phyloP scores from a whole-genome alignment of 2,329 filamentous ascomycete species.

The Dactylonectria macrodidyma region DNA sequence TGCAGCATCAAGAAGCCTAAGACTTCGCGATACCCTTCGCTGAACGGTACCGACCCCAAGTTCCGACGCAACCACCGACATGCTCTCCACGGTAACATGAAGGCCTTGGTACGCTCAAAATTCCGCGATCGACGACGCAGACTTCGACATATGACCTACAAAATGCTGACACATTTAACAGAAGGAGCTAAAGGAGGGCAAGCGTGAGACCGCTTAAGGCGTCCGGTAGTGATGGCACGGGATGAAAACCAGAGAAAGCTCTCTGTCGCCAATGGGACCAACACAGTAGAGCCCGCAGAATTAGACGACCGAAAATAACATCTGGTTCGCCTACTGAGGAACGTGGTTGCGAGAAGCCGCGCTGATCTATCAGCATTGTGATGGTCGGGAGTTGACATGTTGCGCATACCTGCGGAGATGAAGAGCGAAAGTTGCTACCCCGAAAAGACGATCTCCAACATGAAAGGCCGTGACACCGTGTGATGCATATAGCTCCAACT shows the following conservation, averaged over 20 bases:
- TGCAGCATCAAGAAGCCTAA: slow-evolving; percentile 99
- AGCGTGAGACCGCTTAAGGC: slow-evolving; percentile 86
- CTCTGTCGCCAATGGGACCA: slow-evolving; percentile 39
- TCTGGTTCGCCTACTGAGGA: slow-evolving; percentile 40
- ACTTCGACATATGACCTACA: slow-evolving; percentile 9
- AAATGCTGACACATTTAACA: slow-evolving; percentile 62
- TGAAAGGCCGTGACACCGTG: not conserved
- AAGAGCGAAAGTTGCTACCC: slow-evolving; percentile 26
- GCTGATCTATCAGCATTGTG: slow-evolving; percentile 35
- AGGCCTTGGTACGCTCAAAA: slow-evolving; percentile 84
- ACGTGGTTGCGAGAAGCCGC: slow-evolving; percentile 34
- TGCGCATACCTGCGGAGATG: slow-evolving; percentile 33
- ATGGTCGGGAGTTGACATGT: slow-evolving; percentile 41
- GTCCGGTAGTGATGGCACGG: slow-evolving; percentile 34
- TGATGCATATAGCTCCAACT: not conserved
- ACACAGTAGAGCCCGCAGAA: slow-evolving; percentile 44
- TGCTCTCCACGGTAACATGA: slow-evolving; percentile 98
- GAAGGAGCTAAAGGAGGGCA: slow-evolving; percentile 99
- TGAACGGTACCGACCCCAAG: slow-evolving; percentile 99
- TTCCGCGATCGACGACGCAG: slow-evolving; percentile 21
- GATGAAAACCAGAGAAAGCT: slow-evolving; percentile 44
- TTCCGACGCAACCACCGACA: slow-evolving; percentile 99
- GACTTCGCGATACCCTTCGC: slow-evolving; percentile 98
- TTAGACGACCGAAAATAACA: slow-evolving; percentile 46
- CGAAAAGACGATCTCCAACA: not conserved